A percentile compares a stretch with the other conserved stretches of the same genome.
Evolutionary conservation across 164 flowering plant species (phyloP).

Genomic region (Aristolochia californica): DNA sequence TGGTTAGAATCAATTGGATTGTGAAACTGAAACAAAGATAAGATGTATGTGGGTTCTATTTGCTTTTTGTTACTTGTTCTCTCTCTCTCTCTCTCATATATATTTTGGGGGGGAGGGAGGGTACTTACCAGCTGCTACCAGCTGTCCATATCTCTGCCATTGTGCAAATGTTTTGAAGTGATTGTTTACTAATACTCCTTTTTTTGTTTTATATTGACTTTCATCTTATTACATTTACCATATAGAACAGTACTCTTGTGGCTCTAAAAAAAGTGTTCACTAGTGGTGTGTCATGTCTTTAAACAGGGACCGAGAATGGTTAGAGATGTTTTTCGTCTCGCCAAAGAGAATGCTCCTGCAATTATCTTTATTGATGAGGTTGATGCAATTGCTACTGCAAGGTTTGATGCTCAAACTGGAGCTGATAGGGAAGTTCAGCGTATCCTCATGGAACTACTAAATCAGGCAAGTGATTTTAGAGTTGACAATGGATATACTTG

Average conservation of each 20-base stretch:
- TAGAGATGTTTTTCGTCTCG: conserved; percentile 95
- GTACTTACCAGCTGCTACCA: too few relatives aligned
- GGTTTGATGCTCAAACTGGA: conserved; percentile 99
- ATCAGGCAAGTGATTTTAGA: conserved; percentile 46
- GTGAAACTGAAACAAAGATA: too few relatives aligned
- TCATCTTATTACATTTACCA: background rate
- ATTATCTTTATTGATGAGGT: conserved; percentile 97
- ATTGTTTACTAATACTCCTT: too few relatives aligned
- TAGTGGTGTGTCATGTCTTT: background rate
- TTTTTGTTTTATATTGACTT: background rate
- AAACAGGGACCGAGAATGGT: conserved; percentile 94
- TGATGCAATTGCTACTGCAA: conserved; percentile 96
- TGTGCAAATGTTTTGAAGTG: too few relatives aligned
- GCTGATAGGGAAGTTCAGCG: conserved; percentile 99
- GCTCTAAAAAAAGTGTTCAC: too few relatives aligned
- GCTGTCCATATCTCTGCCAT: too few relatives aligned
- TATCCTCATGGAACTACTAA: conserved; percentile 89
- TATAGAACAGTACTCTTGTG: too few relatives aligned
- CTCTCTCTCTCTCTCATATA: too few relatives aligned
- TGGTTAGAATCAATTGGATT: too few relatives aligned
- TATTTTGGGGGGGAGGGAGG: too few relatives aligned
- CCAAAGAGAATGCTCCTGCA: conserved; percentile 97
- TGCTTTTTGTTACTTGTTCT: too few relatives aligned
- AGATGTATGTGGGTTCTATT: too few relatives aligned
- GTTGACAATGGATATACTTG: background rate